These are phyloP conservation scores for Dactylellina haptotyla DNA, from an alignment of 2,329 filamentous ascomycete genomes.

Conservation along the genomic window DNA sequence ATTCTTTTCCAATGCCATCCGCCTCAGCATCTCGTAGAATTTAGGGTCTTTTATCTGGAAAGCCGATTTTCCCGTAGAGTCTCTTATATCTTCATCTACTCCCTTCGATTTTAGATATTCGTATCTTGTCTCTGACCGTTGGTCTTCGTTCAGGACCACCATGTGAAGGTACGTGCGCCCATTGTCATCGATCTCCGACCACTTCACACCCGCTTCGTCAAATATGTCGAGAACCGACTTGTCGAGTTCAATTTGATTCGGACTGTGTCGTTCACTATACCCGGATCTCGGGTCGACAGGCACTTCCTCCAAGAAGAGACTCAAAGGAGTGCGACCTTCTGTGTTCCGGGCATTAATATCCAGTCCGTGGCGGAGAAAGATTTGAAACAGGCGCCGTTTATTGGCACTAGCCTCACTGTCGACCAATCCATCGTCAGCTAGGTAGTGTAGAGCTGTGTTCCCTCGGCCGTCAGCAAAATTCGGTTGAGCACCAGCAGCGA, in stretches of 20 bases:
- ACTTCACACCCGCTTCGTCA: neutral
- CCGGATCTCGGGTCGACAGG: neutral
- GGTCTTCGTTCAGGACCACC: neutral
- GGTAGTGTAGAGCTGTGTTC: neutral
- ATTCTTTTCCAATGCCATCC: too few species aligned
- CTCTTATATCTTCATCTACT: neutral
- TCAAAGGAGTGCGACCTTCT: neutral
- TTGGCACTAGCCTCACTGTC: neutral
- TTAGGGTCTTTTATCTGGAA: neutral
- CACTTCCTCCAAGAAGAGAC: neutral
- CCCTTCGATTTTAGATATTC: neutral
- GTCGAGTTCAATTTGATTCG: too few species aligned
- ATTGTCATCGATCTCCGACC: neutral
- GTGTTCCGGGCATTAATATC: neutral
- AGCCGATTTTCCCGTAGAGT: neutral
- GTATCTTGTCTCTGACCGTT: neutral
- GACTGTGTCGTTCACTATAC: too few species aligned
- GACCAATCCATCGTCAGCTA: neutral
- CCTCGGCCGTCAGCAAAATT: neutral
- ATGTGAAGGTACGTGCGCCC: neutral
- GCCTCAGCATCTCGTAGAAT: too few species aligned
- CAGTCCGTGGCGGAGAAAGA: neutral
- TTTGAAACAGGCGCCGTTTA: neutral
- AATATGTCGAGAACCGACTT: neutral
- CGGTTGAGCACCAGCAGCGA: neutral